Base-by-base conservation (phyloP, 768 basidiomycete genomes). In the Artomyces pyxidatus region DNA sequence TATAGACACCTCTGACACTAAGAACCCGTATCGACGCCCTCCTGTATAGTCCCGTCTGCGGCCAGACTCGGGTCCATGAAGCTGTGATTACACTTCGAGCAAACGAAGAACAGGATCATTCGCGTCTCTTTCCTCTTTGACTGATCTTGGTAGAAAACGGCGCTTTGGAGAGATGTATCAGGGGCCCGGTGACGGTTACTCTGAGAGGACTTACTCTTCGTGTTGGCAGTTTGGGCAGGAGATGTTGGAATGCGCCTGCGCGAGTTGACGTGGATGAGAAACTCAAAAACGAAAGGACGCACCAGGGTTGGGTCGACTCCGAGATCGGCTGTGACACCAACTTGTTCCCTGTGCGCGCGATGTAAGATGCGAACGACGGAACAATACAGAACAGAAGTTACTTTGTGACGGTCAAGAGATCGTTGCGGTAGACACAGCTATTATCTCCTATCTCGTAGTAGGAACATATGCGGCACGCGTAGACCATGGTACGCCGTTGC, bases 91-190 rank as follows among this genome's bases (percentile, higher is more conserved):
- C 88, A 91, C 58, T 85, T 85, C 19, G 81, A 78, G 63, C 90
- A 94, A 39, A 92, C 89, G 62, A 82, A 94, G 71, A 93, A 94
- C 2, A 92, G 74, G 44, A 89, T 88, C 92, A 95, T 95, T 1
- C 88, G 78, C 1, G 95, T 97, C 63, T 95, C 91, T 59, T 90
- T 91, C 48, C 95, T 83, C 63, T 95, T 94, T 16, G 92, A 96
- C 64, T 98, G 95, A 66, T 97, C 95, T 66, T 97, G 95, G 65
- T 87, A 98, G 62, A 88, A 80, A 4, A 98, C 94, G 44, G 90
- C 81, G 61, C 94, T 98, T 60, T 48, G 41, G n/a, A n/a, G n/a
- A n/a, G n/a, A n/a, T n/a, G n/a, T n/a, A n/a, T n/a, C n/a, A n/a
- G n/a, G n/a, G n/a, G n/a, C n/a, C n/a, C n/a, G n/a, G n/a, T n/a